These are phyloP conservation scores for Lolium perenne DNA, from an alignment of 176 grass and related monocot genomes.

Conservation along the genomic window DNA sequence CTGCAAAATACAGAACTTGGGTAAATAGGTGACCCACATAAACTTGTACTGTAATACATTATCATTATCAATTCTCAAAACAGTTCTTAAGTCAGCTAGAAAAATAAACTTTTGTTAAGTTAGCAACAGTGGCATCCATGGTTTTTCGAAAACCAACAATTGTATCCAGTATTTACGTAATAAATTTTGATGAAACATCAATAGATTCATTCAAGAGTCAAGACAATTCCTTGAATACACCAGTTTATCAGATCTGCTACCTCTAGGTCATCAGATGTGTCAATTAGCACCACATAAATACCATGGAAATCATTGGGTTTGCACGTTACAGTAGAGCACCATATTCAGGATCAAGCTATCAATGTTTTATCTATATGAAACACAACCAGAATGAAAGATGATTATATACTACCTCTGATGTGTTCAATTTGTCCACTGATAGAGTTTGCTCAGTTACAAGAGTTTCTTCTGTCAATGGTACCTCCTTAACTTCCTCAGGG, in stretches of 20 bases:
- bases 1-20: slow-evolving; percentile 42
- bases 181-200: slow-evolving; percentile 7
- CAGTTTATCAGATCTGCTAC: background rate
- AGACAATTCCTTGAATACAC: background rate
- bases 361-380: slow-evolving; percentile 15
- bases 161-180: background rate
- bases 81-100: background rate
- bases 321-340: slow-evolving; percentile 23
- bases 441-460: background rate
- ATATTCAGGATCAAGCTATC: slow-evolving; percentile 33
- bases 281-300: slow-evolving; percentile 27
- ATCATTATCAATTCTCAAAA: slow-evolving; percentile 6
- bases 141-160: background rate
- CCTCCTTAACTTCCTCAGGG: slow-evolving; percentile 49
- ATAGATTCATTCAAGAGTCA: background rate
- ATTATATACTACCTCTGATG: slow-evolving; percentile 43
- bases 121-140: slow-evolving; percentile 9
- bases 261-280: background rate
- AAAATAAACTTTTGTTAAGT: slow-evolving; percentile 31
- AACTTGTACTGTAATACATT: background rate
- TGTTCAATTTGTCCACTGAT: slow-evolving; percentile 18
- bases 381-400: background rate
- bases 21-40: slow-evolving; percentile 15
- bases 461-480: slow-evolving; percentile 19
- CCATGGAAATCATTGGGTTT: slow-evolving; percentile 9